Evolutionary conservation across 257 asterid genomes (phyloP).

Genomic region (Fraxinus quadrangulata): DNA sequence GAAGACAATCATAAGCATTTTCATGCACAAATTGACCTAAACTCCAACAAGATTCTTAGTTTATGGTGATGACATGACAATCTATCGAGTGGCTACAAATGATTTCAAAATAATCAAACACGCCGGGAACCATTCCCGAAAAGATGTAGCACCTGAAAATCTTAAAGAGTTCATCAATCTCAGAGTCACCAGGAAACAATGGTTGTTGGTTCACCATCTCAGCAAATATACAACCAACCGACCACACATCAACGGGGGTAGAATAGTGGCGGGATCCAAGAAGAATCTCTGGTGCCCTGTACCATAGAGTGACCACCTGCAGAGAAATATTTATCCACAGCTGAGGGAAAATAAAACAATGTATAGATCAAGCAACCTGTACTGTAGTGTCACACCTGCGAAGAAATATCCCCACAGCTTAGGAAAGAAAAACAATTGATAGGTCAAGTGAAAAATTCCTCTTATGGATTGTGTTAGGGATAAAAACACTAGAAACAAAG

Average conservation of each 20-base stretch:
- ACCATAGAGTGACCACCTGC: slow-evolving; percentile 97
- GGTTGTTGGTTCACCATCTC: slow-evolving; percentile 89
- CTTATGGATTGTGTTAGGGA: slow-evolving; percentile 16
- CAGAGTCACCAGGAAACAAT: slow-evolving; percentile 94
- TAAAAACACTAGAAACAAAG: not conserved
- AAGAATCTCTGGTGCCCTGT: slow-evolving; percentile 96
- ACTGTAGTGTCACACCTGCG: not conserved
- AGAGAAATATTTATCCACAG: slow-evolving; percentile 17
- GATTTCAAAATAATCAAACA: not conserved
- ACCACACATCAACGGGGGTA: slow-evolving; percentile 97
- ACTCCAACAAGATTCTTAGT: not conserved
- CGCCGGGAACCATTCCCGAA: slow-evolving; percentile 5
- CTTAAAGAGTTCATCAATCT: slow-evolving; percentile 86
- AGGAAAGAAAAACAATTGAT: not conserved
- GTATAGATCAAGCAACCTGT: not conserved
- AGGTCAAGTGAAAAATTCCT: not conserved
- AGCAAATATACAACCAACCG: slow-evolving; percentile 96
- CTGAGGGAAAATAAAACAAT: slow-evolving; percentile 12
- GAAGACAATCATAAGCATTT: not conserved
- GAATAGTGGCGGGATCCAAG: slow-evolving; percentile 95
- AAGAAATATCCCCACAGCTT: not conserved
- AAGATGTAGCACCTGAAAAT: slow-evolving; percentile 71
- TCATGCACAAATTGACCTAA: not conserved
- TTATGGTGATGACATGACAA: not conserved
- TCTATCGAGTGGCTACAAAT: not conserved